phyloP scores from a whole-genome alignment of 2,329 filamentous ascomycete species.

The Pezizomycotina sp. region DNA sequence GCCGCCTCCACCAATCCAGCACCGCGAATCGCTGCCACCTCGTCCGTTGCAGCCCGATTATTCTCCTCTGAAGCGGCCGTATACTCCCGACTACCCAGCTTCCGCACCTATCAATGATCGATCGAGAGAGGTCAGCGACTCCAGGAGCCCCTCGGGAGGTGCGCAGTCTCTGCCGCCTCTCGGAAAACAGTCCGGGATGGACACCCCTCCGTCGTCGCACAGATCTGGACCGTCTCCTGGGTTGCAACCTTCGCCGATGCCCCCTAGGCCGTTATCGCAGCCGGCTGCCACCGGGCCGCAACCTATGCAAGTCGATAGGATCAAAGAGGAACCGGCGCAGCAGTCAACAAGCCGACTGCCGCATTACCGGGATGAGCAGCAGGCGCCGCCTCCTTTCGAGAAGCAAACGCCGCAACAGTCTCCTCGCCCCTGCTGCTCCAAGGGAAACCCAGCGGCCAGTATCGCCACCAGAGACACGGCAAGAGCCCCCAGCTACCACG shows the following conservation, averaged over 20 bases:
- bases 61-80: constrained; percentile 16
- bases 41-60: constrained; percentile 12
- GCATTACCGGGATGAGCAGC: constrained; percentile 1
- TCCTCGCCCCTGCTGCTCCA: constrained; percentile 6
- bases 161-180: too few relatives aligned
- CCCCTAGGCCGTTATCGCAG: constrained; percentile 15
- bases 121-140: constrained; percentile 12
- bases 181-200: too few relatives aligned
- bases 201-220: too few relatives aligned
- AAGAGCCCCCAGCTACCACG: too few relatives aligned
- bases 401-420: constrained; percentile 11
- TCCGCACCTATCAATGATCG: constrained; percentile 15
- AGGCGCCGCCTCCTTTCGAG: constrained; percentile 3
- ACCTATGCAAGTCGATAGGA: too few relatives aligned
- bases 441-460: constrained; percentile 7
- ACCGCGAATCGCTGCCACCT: constrained; percentile 10
- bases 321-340: too few relatives aligned
- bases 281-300: constrained; percentile 9
- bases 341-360: background rate
- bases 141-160: constrained; percentile 16
- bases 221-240: too few relatives aligned
- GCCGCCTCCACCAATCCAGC: constrained; percentile 8
- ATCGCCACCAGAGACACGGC: constrained; percentile 11
- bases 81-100: constrained; percentile 14
- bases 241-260: constrained; percentile 14